A percentile compares a stretch with the other conserved stretches of the same genome.
Evolutionary conservation across 805 yeast species (phyloP).

Genomic region (Wickerhamiella siamensis): DNA sequence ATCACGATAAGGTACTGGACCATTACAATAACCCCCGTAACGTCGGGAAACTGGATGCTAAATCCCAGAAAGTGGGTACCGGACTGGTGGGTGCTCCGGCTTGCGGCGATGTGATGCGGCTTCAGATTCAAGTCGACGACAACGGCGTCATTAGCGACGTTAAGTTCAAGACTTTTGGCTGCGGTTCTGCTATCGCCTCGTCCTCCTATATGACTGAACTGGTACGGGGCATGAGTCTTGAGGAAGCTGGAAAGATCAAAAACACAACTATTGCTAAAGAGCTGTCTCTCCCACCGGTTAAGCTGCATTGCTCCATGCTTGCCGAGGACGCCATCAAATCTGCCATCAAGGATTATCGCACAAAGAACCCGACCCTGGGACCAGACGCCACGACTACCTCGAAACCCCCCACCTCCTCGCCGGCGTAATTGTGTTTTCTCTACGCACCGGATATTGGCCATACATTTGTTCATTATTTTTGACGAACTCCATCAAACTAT

Average conservation of each 20-base stretch:
- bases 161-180: conserved; percentile 97
- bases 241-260: conserved; percentile 84
- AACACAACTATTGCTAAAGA: conserved; percentile 93
- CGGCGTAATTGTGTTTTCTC: too few relatives aligned
- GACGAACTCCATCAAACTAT: too few relatives aligned
- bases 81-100: conserved; percentile 99
- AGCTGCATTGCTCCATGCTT: conserved; percentile 94
- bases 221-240: conserved; percentile 86
- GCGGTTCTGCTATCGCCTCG: conserved; percentile 96
- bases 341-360: conserved; percentile 86
- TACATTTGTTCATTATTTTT: too few relatives aligned
- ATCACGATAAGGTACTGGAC: conserved; percentile 88
- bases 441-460: too few relatives aligned
- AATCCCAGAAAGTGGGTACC: conserved; percentile 68
- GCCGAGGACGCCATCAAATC: conserved; percentile 98
- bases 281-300: conserved; percentile 89
- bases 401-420: too few relatives aligned
- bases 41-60: conserved; percentile 84
- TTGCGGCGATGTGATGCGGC: conserved; percentile 97
- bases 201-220: conserved; percentile 90
- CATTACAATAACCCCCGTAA: conserved; percentile 95
- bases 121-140: conserved; percentile 86
- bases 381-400: conserved; percentile 42
- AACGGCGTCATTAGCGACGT: conserved; percentile 90
- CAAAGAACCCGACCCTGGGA: conserved; percentile 63